phyloP scores from a whole-genome alignment of 2,329 filamentous ascomycete species.

The Decorospora gaudefroyi region DNA sequence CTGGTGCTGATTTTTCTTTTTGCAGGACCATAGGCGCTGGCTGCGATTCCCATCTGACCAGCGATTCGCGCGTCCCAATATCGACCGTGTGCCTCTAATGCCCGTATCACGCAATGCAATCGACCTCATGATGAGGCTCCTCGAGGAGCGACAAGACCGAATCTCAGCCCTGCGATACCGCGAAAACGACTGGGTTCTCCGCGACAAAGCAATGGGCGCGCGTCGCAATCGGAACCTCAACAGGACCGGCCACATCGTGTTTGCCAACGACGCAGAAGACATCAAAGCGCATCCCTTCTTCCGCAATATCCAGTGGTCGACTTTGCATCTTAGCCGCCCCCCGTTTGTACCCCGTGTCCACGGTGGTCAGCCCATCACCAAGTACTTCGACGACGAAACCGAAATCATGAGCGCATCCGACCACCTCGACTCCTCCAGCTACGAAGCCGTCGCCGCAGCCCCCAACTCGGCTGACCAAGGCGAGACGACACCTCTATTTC shows the following conservation, averaged over 20 bases:
- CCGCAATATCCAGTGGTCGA: constrained; percentile 75
- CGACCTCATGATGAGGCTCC: constrained; percentile 73
- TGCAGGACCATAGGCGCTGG: constrained; percentile 69
- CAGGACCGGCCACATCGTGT: constrained; percentile 68
- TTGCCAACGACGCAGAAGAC: constrained; percentile 80
- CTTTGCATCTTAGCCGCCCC: constrained; percentile 69
- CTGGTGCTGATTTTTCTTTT: constrained; percentile 23
- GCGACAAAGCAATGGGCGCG: constrained; percentile 30
- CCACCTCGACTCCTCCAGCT: constrained; percentile 45
- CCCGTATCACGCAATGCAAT: constrained; percentile 71
- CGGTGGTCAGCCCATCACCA: constrained; percentile 61
- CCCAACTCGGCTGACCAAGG: background rate
- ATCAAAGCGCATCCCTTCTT: constrained; percentile 93
- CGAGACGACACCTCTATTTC: constrained; percentile 4
- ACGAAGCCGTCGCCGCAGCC: constrained; percentile 18
- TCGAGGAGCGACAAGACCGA: constrained; percentile 74
- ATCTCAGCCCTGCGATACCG: constrained; percentile 77
- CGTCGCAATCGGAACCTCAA: constrained; percentile 36
- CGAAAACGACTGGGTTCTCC: constrained; percentile 60
- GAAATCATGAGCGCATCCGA: constrained; percentile 58
- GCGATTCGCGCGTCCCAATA: constrained; percentile 59
- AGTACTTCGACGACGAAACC: constrained; percentile 87
- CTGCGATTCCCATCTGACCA: constrained; percentile 70
- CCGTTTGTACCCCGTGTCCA: constrained; percentile 78
- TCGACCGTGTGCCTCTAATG: constrained; percentile 45